Base-by-base conservation (phyloP, 805 yeast species). In the Schizosaccharomyces cryophilus region DNA sequence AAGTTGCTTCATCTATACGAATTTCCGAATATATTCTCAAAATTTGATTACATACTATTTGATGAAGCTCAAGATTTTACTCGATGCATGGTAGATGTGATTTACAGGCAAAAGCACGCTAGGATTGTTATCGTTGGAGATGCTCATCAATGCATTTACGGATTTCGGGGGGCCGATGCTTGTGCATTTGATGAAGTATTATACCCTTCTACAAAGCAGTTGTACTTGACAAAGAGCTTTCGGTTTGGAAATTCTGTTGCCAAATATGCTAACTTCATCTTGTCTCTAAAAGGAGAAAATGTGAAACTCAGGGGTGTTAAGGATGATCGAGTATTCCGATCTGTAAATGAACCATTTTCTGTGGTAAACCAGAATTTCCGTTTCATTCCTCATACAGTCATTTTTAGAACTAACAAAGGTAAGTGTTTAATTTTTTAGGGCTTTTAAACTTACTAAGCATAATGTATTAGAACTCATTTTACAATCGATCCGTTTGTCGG, bases 111-210 rank as follows among this genome's bases (percentile, higher is more conserved):
- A 29, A 51, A 51, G 31, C 56, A 51, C 17, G 56, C 56, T 29
- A 21, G 56, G 2, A 51, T 51, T 13, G 56, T 51, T 15, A 51
- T 51, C n/a, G 56, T 51, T 24, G 56, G 56, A 2, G 56, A 51
- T 51, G 56, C 56, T 24, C 56, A 51, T 29, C 56, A 51, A 51
- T 51, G 56, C 38, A 51, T 51, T 24, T 51, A 51, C 35, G 56
- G 56, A 11, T 51, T 51, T 51, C 56, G 56, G 21, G 56, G 56
- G 9, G 56, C 56, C 7, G 31, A 51, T 51, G 56, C 56, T 11
- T 51, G 56, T 29, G 56, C 56, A 5, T 51, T 51, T 29, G 26
- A 51, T 51, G 56, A 51, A 51, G 15, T 6, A 5, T 21, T 51
- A 15, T 51, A 51, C 17, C 56, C 56, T 51, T 51, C 56, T 17